phyloP scores from a whole-genome alignment of 2,329 filamentous ascomycete genomes.

The Biscogniauxia mediterranea region DNA sequence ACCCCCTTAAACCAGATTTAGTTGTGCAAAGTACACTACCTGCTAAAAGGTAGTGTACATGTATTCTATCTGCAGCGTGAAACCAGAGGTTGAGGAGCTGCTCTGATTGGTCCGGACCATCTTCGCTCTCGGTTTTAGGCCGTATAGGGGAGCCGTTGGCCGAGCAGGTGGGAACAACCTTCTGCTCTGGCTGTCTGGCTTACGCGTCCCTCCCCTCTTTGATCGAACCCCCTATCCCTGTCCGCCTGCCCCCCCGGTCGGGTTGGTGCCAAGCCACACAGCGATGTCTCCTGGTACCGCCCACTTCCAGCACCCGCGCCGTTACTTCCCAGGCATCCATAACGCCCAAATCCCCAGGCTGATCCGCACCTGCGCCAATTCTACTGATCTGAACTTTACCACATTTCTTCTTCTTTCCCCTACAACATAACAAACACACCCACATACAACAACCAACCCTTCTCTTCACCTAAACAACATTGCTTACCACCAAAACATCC shows the following conservation, averaged over 20 bases:
- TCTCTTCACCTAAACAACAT: conserved; percentile 3
- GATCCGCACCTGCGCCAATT: conserved; percentile 13
- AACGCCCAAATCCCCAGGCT: conserved; percentile 19
- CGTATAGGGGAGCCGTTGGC: conserved; percentile 12
- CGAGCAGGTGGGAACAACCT: conserved; percentile 12
- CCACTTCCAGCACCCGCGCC: conserved; percentile 7
- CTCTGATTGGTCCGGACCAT: conserved; percentile 16
- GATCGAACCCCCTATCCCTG: conserved; percentile 24
- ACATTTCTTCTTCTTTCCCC: conserved; percentile 1
- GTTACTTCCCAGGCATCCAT: conserved; percentile 16
- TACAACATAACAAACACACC: conserved; percentile 4
- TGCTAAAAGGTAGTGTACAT: too few species aligned
- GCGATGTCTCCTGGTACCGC: conserved; percentile 8
- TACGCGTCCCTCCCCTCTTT: conserved; percentile 37
- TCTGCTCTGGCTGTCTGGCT: conserved; percentile 34
- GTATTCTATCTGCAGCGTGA: background rate
- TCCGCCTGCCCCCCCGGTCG: conserved; percentile 18
- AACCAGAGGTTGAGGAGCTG: background rate
- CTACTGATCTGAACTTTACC: conserved; percentile 7
- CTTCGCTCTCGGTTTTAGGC: conserved; percentile 15
- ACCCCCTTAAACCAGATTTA: background rate
- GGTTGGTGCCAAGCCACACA: conserved; percentile 20
- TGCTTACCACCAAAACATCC: too few species aligned
- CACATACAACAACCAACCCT: too few species aligned
- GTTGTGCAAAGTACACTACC: background rate